phyloP scores from a whole-genome alignment of 2,329 filamentous ascomycete genomes.

The Ambrosiella xylebori region DNA sequence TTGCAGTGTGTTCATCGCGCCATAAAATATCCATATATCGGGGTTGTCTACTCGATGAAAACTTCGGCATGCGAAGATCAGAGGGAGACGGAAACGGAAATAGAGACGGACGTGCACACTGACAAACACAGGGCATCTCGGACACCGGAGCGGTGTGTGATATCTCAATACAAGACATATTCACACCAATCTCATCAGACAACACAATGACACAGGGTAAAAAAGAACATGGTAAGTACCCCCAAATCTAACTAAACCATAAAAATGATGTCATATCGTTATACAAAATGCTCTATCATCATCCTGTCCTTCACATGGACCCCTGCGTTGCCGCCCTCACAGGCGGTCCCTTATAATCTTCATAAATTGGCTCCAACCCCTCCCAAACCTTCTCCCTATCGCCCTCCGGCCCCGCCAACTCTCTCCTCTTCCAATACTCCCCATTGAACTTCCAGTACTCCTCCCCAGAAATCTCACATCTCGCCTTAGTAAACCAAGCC shows the following conservation, averaged over 20 bases:
- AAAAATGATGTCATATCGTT: not conserved
- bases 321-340: constrained; percentile 8
- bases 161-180: too few species aligned
- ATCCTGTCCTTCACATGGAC: constrained; percentile 4
- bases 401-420: constrained; percentile 44
- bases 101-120: too few species aligned
- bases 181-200: not conserved
- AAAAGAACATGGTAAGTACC: too few species aligned
- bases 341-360: constrained; percentile 17
- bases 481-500: constrained; percentile 64
- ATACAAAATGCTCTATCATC: not conserved
- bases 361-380: constrained; percentile 59
- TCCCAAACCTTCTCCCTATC: constrained; percentile 41
- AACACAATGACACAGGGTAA: constrained; percentile 3
- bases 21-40: too few species aligned
- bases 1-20: too few species aligned
- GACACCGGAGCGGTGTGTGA: too few species aligned
- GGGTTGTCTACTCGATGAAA: too few species aligned
- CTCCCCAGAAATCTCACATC: constrained; percentile 67
- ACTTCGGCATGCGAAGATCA: too few species aligned
- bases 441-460: constrained; percentile 80
- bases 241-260: not conserved
- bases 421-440: constrained; percentile 68
- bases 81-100: too few species aligned
- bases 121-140: too few species aligned